phyloP scores from a whole-genome alignment of 2,329 filamentous ascomycete genomes.

The Fusarium sp. region DNA sequence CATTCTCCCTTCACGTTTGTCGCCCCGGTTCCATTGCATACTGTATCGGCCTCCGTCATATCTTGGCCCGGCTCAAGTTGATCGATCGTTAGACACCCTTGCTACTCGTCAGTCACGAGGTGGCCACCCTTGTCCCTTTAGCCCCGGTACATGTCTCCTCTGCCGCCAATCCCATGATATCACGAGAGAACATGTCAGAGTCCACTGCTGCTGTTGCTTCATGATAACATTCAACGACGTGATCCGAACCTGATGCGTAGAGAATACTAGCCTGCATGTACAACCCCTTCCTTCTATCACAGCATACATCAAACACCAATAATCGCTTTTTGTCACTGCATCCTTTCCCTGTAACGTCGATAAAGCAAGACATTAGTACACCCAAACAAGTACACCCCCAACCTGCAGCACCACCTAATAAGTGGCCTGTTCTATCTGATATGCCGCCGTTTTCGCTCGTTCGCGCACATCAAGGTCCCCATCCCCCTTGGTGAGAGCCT shows the following conservation, averaged over 20 bases:
- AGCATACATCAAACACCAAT: constrained; percentile 12
- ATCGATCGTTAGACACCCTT: constrained; percentile 15
- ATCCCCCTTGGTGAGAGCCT: constrained; percentile 75
- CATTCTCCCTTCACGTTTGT: constrained; percentile 24
- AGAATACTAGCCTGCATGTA: constrained; percentile 5
- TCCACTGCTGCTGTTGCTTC: background rate
- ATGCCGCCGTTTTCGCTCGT: constrained; percentile 83
- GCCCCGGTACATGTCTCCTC: constrained; percentile 36
- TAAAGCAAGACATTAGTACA: constrained; percentile 1
- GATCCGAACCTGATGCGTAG: background rate
- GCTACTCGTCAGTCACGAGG: constrained; percentile 29
- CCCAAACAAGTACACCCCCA: background rate
- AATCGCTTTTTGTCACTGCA: constrained; percentile 13
- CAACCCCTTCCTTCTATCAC: constrained; percentile 15
- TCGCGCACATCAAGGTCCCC: constrained; percentile 86
- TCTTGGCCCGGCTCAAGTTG: constrained; percentile 1
- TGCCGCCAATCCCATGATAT: constrained; percentile 37
- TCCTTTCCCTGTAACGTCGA: background rate
- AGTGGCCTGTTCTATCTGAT: constrained; percentile 73
- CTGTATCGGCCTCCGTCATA: constrained; percentile 28
- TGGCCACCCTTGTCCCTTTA: constrained; percentile 21
- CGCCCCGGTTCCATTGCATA: constrained; percentile 34
- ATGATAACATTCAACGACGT: constrained; percentile 15
- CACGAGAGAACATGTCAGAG: constrained; percentile 18
- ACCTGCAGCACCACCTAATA: constrained; percentile 34